Conservation (phyloP, 768 basidiomycete species). For the Leucogyrophana mollusca region DNA sequence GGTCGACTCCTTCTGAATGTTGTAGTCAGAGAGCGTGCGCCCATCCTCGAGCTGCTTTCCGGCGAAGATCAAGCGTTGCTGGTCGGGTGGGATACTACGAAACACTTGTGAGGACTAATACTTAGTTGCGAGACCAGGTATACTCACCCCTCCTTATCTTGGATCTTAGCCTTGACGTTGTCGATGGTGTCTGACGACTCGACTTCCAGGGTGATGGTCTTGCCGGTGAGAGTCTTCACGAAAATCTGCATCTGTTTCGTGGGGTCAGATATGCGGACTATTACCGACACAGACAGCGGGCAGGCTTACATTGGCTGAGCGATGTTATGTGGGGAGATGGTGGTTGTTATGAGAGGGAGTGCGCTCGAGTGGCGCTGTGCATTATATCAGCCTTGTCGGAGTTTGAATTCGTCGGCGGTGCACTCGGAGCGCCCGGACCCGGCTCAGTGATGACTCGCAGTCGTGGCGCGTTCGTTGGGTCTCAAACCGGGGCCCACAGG, state of each 20-base stretch:
- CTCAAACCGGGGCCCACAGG: no score
- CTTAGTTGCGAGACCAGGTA: slow-evolving; percentile 3
- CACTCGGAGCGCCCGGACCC: no score
- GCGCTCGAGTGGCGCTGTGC: background rate
- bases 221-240: slow-evolving; percentile 85
- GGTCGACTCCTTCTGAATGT: slow-evolving; percentile 95
- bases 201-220: slow-evolving; percentile 89
- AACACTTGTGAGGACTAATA: background rate
- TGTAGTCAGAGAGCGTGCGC: slow-evolving; percentile 84
- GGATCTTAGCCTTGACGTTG: slow-evolving; percentile 77
- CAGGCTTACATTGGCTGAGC: no score
- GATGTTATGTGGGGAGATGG: no score
- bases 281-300: no score
- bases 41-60: slow-evolving; percentile 97
- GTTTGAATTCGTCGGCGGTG: no score
- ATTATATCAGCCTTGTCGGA: no score
- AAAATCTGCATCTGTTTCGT: slow-evolving; percentile 69
- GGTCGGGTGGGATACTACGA: slow-evolving; percentile 75
- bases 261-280: no score
- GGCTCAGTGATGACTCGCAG: no score
- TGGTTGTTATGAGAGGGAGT: no score
- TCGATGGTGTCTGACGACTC: slow-evolving; percentile 78
- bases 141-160: slow-evolving; percentile 9
- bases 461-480: no score
- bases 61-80: slow-evolving; percentile 94